phyloP scores from a whole-genome alignment of 176 grass and related monocot genomes.

The Neostapfia colusana region DNA sequence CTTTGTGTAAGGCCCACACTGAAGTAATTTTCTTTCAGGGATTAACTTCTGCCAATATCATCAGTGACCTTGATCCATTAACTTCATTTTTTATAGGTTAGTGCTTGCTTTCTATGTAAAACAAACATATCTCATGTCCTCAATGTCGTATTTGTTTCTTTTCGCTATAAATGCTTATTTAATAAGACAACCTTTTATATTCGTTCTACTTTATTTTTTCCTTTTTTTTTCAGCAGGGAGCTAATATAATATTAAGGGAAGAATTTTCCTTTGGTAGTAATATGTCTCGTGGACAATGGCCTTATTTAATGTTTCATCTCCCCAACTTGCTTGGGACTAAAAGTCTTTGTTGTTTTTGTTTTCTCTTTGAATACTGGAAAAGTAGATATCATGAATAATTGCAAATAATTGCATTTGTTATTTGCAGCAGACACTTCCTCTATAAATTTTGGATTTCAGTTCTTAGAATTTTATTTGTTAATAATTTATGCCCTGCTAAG shows the following conservation, averaged over 20 bases:
- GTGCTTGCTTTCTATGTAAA: too few species aligned
- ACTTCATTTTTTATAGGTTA: too few species aligned
- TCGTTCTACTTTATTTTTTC: not conserved
- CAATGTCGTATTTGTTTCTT: not conserved
- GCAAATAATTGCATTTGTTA: conserved; percentile 1
- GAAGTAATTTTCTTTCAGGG: too few species aligned
- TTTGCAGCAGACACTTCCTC: not conserved
- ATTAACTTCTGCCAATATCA: too few species aligned
- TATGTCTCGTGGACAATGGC: not conserved
- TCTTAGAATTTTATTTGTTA: not conserved
- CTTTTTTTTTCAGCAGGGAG: not conserved
- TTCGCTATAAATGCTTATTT: conserved; percentile 5
- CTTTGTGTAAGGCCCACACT: too few species aligned
- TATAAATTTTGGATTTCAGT: not conserved
- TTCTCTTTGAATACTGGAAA: not conserved
- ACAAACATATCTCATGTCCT: too few species aligned
- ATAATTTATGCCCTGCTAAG: not conserved
- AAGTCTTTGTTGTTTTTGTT: not conserved
- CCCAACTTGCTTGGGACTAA: too few species aligned
- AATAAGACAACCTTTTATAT: not conserved
- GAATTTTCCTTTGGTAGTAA: not conserved
- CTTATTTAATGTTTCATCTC: not conserved
- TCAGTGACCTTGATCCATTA: too few species aligned
- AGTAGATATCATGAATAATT: conserved; percentile 7
- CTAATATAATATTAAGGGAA: conserved; percentile 8